Percentiles rank a stretch among this genome's conserved stretches.
Conservation (phyloP, 805 yeast genomes). For the Pichia rugopelliculosa region DNA sequence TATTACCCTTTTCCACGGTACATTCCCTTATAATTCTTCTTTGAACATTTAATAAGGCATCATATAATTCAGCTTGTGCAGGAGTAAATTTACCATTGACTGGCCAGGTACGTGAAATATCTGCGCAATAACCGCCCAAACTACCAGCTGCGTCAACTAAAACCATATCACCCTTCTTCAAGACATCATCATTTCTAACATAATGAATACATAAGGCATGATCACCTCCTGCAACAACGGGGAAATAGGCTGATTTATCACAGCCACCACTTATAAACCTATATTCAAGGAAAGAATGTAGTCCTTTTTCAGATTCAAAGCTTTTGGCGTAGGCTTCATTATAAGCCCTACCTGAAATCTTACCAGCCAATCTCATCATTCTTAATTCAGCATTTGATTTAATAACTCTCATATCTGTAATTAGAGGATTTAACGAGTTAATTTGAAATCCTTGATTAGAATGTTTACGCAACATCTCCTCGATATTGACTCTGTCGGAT, state of each 20-base stretch:
- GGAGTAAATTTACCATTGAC: constrained; percentile 62
- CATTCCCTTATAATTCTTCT: constrained; percentile 70
- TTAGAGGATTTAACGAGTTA: constrained; percentile 34
- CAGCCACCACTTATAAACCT: constrained; percentile 83
- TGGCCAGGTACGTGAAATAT: constrained; percentile 97
- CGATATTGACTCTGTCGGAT: constrained; percentile 8
- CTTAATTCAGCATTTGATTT: constrained; percentile 73
- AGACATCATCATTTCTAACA: constrained; percentile 80
- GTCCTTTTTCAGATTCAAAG: constrained; percentile 65
- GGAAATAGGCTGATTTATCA: constrained; percentile 82
- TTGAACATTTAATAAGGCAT: constrained; percentile 80
- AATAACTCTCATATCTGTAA: constrained; percentile 50
- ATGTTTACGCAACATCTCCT: constrained; percentile 21
- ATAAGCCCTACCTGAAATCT: constrained; percentile 74
- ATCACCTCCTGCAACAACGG: constrained; percentile 92
- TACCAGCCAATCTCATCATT: constrained; percentile 77
- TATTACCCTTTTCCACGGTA: constrained; percentile 40
- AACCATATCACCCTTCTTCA: constrained; percentile 66
- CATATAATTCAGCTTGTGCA: constrained; percentile 80
- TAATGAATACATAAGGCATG: constrained; percentile 91
- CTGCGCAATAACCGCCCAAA: constrained; percentile 90
- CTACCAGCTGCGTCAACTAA: constrained; percentile 94
- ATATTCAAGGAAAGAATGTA: constrained; percentile 76
- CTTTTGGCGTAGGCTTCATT: constrained; percentile 70
- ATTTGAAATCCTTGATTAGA: constrained; percentile 17